Evolutionary conservation across 495 filamentous ascomycete genomes (phyloP), one percentile per base, ranked within the genome.

Genomic region (Xylaria cubensis): DNA sequence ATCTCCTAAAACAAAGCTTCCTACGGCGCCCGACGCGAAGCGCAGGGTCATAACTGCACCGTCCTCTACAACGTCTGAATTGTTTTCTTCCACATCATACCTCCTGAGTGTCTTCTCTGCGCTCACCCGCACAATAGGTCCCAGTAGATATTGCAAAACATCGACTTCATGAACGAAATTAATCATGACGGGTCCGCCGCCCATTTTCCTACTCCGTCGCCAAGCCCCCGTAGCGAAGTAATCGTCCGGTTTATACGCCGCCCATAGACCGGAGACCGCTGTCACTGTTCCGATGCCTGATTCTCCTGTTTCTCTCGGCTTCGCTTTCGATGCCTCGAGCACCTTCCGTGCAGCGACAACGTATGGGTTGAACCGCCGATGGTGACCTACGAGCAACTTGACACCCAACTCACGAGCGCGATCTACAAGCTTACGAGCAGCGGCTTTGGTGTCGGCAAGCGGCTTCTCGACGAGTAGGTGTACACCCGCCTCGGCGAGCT

Each of bases 81-180:
- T 82, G 63, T 85, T 83, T 1, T 83, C 81, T 29, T 44, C 61
- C 12, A 17, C 13, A 19, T 29, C 17, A 26, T 13, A 24, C 29
- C 39, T 41, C 39, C 50, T 19, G 3, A 72, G n/a, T 0, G 82
- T 85, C 24, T 75, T 65, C 74, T 90, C 85, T 0, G 87, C 89
- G 61, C 85, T 82, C 0, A 90, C 83, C 2, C 84, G 79, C 6
- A 79, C 73, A 46, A 90, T 86, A 0, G 87, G 82, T 0, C 89
- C 89, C 53, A 90, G 83, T 7, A 91, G 76, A 76, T 87, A 85
- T 59, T 90, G 88, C 72, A 91, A 80, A 3, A 87, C 77, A 73
- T 91, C 89, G 53, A 90, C 80, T 62, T 91, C 89, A 73, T 90
- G 88, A 36, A 90, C 82, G 24, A 90, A 79, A 74, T 91, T 90